Conservation (phyloP, 495 filamentous ascomycete species). For the Chaetomium cochliodes region DNA sequence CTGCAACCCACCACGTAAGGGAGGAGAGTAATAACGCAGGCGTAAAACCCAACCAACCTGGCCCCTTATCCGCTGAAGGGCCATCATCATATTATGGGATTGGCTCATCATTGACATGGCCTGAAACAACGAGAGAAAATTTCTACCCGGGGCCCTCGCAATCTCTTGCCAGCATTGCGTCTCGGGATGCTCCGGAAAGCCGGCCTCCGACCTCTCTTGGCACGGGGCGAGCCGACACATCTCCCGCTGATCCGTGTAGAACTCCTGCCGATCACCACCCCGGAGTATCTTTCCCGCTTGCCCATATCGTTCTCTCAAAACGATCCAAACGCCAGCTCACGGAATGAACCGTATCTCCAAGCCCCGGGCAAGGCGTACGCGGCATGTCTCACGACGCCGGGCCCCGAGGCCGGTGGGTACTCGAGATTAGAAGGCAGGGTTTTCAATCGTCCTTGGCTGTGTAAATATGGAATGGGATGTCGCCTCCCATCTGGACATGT, state of each 20-base stretch:
- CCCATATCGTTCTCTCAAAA: neutral
- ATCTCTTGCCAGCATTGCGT: neutral
- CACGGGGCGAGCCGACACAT: neutral
- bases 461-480: neutral
- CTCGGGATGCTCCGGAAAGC: neutral
- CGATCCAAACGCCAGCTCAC: neutral
- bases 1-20: no score
- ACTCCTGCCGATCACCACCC: neutral
- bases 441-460: neutral
- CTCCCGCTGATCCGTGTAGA: neutral
- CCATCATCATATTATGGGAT: neutral
- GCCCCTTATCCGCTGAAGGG: neutral
- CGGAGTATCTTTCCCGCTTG: neutral
- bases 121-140: neutral
- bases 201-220: neutral
- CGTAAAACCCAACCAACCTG: no score
- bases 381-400: neutral
- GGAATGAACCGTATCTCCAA: neutral
- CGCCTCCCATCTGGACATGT: neutral
- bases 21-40: no score
- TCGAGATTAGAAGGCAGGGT: neutral
- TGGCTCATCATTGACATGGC: neutral
- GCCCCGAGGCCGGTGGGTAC: neutral
- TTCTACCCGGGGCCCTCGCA: neutral
- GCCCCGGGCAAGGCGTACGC: neutral